phyloP scores from a whole-genome alignment of 129 eudicot genomes.

The Escallonia rubra region DNA sequence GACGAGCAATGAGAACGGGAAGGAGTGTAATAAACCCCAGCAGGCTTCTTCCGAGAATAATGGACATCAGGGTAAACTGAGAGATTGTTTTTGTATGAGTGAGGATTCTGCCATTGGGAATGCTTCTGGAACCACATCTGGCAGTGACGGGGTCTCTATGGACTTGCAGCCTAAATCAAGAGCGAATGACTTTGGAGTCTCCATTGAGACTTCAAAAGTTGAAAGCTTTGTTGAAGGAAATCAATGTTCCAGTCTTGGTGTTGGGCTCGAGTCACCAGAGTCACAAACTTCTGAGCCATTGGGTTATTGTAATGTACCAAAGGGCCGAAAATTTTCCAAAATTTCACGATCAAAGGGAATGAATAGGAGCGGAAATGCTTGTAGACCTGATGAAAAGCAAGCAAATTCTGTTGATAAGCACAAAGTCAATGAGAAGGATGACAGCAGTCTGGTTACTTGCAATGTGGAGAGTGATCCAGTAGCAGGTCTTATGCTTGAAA shows the following conservation, averaged over 20 bases:
- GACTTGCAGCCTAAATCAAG: conserved; percentile 22
- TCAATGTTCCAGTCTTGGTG: conserved; percentile 16
- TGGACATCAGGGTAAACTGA: conserved; percentile 23
- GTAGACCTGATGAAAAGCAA: conserved; percentile 28
- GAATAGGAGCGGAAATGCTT: conserved; percentile 18
- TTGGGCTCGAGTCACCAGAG: conserved; percentile 31
- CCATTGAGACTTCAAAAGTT: conserved; percentile 16
- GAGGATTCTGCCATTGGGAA: conserved; percentile 19
- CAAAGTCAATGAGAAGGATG: conserved; percentile 29
- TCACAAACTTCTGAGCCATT: conserved; percentile 12
- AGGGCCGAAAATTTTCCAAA: conserved; percentile 28
- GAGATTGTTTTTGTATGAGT: conserved; percentile 13
- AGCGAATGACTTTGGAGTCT: conserved; percentile 20
- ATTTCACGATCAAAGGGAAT: conserved; percentile 29
- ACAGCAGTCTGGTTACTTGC: conserved; percentile 11
- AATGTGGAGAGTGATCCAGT: conserved; percentile 26
- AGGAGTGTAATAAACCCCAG: conserved; percentile 10
- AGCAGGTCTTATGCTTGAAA: conserved; percentile 30
- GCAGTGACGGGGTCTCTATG: conserved; percentile 19
- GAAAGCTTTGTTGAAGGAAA: conserved; percentile 34
- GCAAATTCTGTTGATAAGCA: conserved; percentile 16
- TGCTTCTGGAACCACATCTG: conserved; percentile 19
- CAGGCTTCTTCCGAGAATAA: conserved; percentile 16
- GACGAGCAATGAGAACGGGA: conserved; percentile 22
- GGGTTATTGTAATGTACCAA: conserved; percentile 17